Evolutionary conservation across 108 stramenopile genomes (phyloP).

Genomic region (Cyclostephanos invisitatus): DNA sequence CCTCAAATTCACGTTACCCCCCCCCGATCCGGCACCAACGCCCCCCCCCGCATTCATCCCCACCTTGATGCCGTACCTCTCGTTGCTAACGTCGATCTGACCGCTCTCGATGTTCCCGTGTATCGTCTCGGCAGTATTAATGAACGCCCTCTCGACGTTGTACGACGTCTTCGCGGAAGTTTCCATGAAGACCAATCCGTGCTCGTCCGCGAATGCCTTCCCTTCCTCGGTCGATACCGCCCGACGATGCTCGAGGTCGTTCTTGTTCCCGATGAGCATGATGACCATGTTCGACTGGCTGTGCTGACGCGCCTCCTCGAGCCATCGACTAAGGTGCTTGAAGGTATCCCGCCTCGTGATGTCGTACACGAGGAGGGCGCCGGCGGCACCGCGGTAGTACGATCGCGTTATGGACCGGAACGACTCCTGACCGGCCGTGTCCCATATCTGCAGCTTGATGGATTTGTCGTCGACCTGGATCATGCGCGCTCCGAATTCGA

Average conservation of each 20-base stretch:
- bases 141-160: slow-evolving; percentile 98
- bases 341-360: slow-evolving; percentile 99
- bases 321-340: slow-evolving; percentile 96
- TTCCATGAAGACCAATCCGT: slow-evolving; percentile 98
- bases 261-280: slow-evolving; percentile 98
- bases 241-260: slow-evolving; percentile 92
- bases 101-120: slow-evolving; percentile 95
- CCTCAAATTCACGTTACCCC: slow-evolving; percentile 8
- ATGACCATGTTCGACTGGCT: slow-evolving; percentile 98
- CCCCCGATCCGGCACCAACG: slow-evolving; percentile 16
- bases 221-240: slow-evolving; percentile 92
- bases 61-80: slow-evolving; percentile 95
- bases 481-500: slow-evolving; percentile 99
- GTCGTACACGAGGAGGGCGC: slow-evolving; percentile 98
- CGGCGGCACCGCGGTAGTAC: slow-evolving; percentile 99
- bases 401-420: slow-evolving; percentile 99
- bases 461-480: slow-evolving; percentile 87
- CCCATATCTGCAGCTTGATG: slow-evolving; percentile 91
- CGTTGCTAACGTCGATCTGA: slow-evolving; percentile 96
- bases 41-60: slow-evolving; percentile 76
- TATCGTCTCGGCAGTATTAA: slow-evolving; percentile 96
- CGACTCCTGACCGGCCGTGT: slow-evolving; percentile 94
- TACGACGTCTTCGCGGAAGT: slow-evolving; percentile 97
- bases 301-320: slow-evolving; percentile 98
- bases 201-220: slow-evolving; percentile 93